Evolutionary conservation across 106 monocot species (phyloP).

Genomic region (Platanthera zijinensis): DNA sequence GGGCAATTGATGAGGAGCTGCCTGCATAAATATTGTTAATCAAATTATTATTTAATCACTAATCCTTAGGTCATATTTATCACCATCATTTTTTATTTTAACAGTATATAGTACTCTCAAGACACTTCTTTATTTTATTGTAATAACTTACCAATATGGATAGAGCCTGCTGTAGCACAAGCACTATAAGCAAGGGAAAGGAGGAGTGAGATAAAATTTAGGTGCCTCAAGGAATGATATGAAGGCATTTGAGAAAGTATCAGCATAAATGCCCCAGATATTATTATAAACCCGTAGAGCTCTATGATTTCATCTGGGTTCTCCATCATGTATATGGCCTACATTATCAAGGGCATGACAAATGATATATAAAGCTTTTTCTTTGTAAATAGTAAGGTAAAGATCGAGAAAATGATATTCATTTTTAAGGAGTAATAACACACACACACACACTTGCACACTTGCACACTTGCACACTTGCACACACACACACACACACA

Average conservation of each 20-base stretch:
- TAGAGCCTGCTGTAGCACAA: conserved; percentile 61
- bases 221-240: conserved; percentile 74
- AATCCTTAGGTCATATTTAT: too few species aligned
- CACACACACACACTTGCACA: too few species aligned
- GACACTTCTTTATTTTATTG: too few species aligned
- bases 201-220: conserved; percentile 71
- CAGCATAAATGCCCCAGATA: conserved; percentile 65
- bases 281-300: conserved; percentile 56
- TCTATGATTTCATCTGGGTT: conserved; percentile 36
- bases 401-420: too few species aligned
- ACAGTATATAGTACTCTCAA: too few species aligned
- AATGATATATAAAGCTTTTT: too few species aligned
- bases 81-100: too few species aligned
- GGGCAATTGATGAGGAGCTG: conserved; percentile 23
- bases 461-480: too few species aligned
- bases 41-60: too few species aligned
- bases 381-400: too few species aligned
- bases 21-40: conserved; percentile 18
- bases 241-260: conserved; percentile 77
- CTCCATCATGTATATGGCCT: conserved; percentile 69
- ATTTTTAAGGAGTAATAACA: too few species aligned
- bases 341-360: not conserved
- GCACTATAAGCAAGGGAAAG: conserved; percentile 68
- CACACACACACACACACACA: too few species aligned
- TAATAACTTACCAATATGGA: conserved; percentile 27